Conservation (phyloP, 202 grass and related monocot species). For the Zizania palustris region DNA sequence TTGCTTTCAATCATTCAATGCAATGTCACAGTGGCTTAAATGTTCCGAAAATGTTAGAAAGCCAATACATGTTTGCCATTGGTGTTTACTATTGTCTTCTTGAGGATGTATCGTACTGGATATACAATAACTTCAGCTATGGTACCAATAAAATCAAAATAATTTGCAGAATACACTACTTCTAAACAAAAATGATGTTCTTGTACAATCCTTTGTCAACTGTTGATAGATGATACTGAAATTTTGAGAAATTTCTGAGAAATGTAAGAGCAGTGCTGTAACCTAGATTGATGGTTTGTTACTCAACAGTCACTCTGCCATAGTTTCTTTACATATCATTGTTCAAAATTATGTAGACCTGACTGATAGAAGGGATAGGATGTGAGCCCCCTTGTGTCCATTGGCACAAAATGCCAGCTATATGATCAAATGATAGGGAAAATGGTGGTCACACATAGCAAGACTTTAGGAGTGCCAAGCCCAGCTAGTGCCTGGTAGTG, state of each 20-base stretch:
- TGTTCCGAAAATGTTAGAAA: conserved; percentile 47
- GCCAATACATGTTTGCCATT: conserved; percentile 32
- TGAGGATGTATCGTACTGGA: conserved; percentile 20
- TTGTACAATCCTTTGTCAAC: background rate
- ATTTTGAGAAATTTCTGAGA: conserved; percentile 16
- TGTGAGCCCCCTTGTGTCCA: conserved; percentile 32
- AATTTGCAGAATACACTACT: conserved; percentile 18
- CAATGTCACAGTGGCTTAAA: conserved; percentile 47
- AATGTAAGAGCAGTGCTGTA: background rate
- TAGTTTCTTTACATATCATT: conserved; percentile 22
- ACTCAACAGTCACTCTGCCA: background rate
- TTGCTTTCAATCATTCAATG: conserved; percentile 69
- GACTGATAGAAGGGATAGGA: conserved; percentile 48
- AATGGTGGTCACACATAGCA: conserved; percentile 45
- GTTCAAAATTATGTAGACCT: conserved; percentile 36
- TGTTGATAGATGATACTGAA: conserved; percentile 26
- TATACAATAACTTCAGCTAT: conserved; percentile 31
- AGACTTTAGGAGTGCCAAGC: conserved; percentile 51
- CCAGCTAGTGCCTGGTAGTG: conserved; percentile 43
- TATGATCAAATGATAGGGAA: conserved; percentile 47
- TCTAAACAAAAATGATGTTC: conserved; percentile 23
- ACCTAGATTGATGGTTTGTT: conserved; percentile 20
- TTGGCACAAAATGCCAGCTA: conserved; percentile 54
- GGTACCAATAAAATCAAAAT: conserved; percentile 27
- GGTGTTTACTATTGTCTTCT: conserved; percentile 33